phyloP scores from a whole-genome alignment of 2,329 filamentous ascomycete genomes.

The Beauveria caledonica region DNA sequence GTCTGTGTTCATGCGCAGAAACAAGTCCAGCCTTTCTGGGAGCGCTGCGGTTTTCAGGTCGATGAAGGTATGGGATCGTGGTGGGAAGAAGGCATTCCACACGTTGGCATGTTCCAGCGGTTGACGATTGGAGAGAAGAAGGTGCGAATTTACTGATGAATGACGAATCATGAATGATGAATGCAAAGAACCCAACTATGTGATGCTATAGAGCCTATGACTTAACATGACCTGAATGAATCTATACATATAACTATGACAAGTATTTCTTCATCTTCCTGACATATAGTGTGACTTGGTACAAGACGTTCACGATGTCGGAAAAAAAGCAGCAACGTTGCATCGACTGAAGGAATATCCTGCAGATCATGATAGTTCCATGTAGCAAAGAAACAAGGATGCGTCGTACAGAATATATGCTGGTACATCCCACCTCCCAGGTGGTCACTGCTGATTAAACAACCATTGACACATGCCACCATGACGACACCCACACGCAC shows the following conservation, averaged over 20 bases:
- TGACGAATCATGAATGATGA: neutral
- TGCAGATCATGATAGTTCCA: too few species aligned
- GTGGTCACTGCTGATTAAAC: neutral
- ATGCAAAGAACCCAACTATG: neutral
- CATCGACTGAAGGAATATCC: too few species aligned
- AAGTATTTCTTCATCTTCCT: neutral
- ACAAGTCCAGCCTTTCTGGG: conserved; percentile 56
- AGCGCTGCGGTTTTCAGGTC: conserved; percentile 60
- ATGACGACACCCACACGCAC: neutral
- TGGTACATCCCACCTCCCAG: too few species aligned
- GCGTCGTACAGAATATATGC: too few species aligned
- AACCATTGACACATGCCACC: neutral
- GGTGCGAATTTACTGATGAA: conserved; percentile 18
- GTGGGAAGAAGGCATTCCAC: conserved; percentile 76
- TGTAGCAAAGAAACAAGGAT: too few species aligned
- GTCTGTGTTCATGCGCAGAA: conserved; percentile 75
- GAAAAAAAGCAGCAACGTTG: too few species aligned
- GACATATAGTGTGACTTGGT: too few species aligned
- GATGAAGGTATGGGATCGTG: conserved; percentile 70
- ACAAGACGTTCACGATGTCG: too few species aligned
- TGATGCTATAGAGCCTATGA: conserved; percentile 1
- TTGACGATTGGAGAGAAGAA: conserved; percentile 28
- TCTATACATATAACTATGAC: neutral
- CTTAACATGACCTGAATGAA: conserved; percentile 2
- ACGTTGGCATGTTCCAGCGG: conserved; percentile 72